A percentile compares a stretch with the other conserved stretches of the same genome.
phyloP scores from a whole-genome alignment of 345 rosid genomes.

The Eucalyptus camaldulensis region DNA sequence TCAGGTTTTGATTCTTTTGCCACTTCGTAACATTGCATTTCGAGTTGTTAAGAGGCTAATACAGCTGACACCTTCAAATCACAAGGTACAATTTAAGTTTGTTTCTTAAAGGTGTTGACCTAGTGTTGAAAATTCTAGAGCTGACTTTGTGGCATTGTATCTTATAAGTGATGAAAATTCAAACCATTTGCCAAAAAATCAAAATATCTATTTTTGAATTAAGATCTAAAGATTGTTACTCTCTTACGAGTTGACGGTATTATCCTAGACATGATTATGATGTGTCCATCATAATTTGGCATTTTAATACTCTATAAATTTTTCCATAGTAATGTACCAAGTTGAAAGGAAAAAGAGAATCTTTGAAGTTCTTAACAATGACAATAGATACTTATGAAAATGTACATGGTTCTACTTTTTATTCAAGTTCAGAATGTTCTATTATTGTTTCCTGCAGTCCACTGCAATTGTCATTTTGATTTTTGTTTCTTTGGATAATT shows the following conservation, averaged over 20 bases:
- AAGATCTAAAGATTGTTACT: background rate
- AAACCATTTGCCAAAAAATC: background rate
- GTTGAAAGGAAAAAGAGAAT: background rate
- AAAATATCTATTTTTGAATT: background rate
- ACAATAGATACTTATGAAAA: background rate
- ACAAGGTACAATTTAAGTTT: slow-evolving; percentile 38
- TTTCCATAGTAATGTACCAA: background rate
- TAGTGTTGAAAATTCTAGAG: background rate
- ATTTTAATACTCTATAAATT: background rate
- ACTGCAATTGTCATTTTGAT: background rate
- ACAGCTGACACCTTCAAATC: slow-evolving; percentile 57
- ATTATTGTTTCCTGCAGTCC: background rate
- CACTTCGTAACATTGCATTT: slow-evolving; percentile 55
- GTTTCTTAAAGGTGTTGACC: background rate
- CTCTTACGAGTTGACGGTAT: background rate
- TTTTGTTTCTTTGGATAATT: background rate
- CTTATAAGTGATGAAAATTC: background rate
- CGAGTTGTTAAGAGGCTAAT: slow-evolving; percentile 67
- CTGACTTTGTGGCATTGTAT: background rate
- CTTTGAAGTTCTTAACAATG: background rate
- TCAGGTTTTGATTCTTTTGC: slow-evolving; percentile 79
- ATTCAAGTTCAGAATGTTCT: background rate
- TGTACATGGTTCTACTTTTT: background rate
- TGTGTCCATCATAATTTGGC: background rate
- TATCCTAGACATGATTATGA: background rate